Evolutionary conservation across 768 basidiomycete species (phyloP), one percentile per base, ranked within the genome.

Genomic region (Calocybe indica): DNA sequence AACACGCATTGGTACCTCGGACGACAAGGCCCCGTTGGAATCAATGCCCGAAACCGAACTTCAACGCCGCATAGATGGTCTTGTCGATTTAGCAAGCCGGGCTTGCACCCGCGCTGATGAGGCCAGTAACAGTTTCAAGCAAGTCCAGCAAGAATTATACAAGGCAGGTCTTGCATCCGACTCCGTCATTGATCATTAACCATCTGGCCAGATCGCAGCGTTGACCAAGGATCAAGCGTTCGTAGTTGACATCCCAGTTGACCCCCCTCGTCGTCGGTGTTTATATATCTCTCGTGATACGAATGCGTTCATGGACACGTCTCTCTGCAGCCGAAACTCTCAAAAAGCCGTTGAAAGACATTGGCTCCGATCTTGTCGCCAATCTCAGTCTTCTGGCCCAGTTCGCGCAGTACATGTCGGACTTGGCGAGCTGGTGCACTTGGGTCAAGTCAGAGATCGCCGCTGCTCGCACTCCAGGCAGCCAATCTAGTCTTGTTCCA

Each of bases 321-420:
- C 7, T 36, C 5, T 32, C 34, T 36, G 10, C 54, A 68, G 68
- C 61, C 3, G 58, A 61, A 37, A 61, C 57, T 6, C 51, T 68
- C 40, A 62, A 57, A 36, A 70, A 66, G 43, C 54, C 59, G 5
- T 52, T 72, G 9, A 67, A 65, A 46, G 68, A 70, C 31, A 61
- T 71, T 30, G 69, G 66, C 5, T 55, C 57, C 8, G 67, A 65
- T 46, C 66, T 72, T 13, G 67, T 69, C 13, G 68, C 65, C 7
- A 72, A 71, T 45, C 56, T 70, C 13, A 62, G 54, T 39, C 59
- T 71, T 30, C 58, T 72, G 37, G 54, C 58, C 30, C 61, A 67
- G 7, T 67, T 69, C 48, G 56, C 64, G 22, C 56, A 56, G 10
- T 56, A 58, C 31, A 52, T 53, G 14, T 51, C 58, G 0, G 55